Evolutionary conservation across 371 early-diverging fungal species (phyloP), one percentile per base, ranked within the genome.

Genomic region (Mortierella polycephala): DNA sequence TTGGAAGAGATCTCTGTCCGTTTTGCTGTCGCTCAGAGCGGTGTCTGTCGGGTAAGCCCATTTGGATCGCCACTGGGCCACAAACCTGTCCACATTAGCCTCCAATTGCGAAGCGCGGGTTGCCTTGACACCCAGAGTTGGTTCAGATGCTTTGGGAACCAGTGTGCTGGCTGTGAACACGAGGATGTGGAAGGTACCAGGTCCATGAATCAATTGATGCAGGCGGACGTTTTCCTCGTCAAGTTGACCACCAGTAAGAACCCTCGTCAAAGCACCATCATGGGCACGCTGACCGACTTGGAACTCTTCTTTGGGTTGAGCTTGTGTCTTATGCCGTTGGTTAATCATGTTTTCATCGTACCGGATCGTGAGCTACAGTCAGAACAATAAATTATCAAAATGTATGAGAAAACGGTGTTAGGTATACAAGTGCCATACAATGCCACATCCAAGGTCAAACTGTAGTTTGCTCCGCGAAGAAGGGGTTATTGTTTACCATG

Each of bases 211-310:
- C 56, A 77, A 41, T 46, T 67, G 69, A 20, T 69, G 69, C 10
- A 77, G 57, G 11, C 77, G 77, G 7, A 57, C 23, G 10, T 45
- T 41, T 10, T 60, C 68, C 7, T 46, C 60, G 9, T 52, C 21
- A 2, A 39, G n/a, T 37, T 60, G 30, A 16, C 71, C 71, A 7
- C 57, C 64, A 7, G 47, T 30, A 2, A 67, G 60, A 8, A 71
- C 46, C 10, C 51, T 21, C 21, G 21, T 16, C 30, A 77, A 57
- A n/a, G 73, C 62, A 3, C 72, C 79, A 56, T 77, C 79, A n/a
- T 72, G 79, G 14, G 79, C 79, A 39, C 72, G 73, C 12, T 72
- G 73, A 20, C 79, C 79, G 12, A 77, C 79, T 46, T 68, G 64
- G 39, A 18, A 72, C 2, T 60, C 67, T 5, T 62, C 72, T 18